phyloP scores from a whole-genome alignment of 306 rosid species.

The Glycine latifolia region DNA sequence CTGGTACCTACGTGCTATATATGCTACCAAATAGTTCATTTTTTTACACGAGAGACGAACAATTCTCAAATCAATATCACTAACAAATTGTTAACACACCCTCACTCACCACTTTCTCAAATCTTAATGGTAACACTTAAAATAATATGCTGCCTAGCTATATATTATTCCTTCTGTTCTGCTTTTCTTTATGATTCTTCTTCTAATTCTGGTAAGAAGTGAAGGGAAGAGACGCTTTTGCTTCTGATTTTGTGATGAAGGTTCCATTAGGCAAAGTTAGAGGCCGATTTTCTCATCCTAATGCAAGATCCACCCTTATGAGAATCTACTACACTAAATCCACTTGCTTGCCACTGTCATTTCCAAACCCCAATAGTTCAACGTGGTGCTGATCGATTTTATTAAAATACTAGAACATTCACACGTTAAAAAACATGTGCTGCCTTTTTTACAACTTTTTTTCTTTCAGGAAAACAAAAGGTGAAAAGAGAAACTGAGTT shows the following conservation, averaged over 20 bases:
- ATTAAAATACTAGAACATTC: not conserved
- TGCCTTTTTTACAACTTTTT: not conserved
- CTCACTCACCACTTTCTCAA: not conserved
- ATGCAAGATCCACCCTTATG: conserved; percentile 59
- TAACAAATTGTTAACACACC: too few species aligned
- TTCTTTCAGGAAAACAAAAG: not conserved
- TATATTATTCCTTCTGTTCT: not conserved
- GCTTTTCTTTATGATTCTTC: not conserved
- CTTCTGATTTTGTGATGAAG: not conserved
- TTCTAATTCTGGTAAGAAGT: not conserved
- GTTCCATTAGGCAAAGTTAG: conserved; percentile 30
- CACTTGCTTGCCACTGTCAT: conserved; percentile 32
- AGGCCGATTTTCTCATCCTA: conserved; percentile 35
- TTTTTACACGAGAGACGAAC: too few species aligned
- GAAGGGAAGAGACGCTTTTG: not conserved
- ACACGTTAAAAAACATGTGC: not conserved
- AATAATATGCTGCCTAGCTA: too few species aligned
- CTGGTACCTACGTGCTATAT: conserved; percentile 55
- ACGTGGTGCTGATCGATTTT: not conserved
- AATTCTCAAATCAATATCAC: too few species aligned
- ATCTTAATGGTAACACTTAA: not conserved
- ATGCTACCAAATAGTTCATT: too few species aligned
- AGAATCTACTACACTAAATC: conserved; percentile 38
- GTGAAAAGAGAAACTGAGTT: not conserved
- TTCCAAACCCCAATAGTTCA: not conserved